Evolutionary conservation across 2,329 filamentous ascomycete genomes (phyloP), one percentile per base, ranked within the genome.

Genomic region (Fusarium nanum): DNA sequence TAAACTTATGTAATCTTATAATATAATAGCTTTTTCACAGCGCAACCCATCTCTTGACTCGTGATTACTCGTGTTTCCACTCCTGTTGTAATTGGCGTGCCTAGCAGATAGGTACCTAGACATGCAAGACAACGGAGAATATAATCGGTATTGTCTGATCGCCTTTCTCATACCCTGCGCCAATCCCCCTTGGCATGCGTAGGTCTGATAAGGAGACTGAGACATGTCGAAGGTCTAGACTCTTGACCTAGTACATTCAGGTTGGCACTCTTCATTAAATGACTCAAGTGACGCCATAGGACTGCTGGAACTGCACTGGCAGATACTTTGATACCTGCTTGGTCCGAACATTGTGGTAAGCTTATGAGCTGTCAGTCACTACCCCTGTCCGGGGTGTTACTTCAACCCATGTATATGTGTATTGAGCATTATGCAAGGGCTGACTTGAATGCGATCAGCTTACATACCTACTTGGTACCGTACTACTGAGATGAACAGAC

Each of bases 171-270:
- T 52, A 10, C 67, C 40, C 11, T 52, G 23, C 23, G 32, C 18
- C 6, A 41, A 40, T 20, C 11, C 4, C 14, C 49, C 25, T 13
- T 20, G 25, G 40, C 41, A 57, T 70, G 46, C 58, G 27, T 12
- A 22, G 12, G 27, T 12, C 34, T 50, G 40, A 46, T 18, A 34
- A 28, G 25, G 8, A 23, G 14, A 44, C 47, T 45, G 46, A 70
- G 63, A 64, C 62, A 70, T 67, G n/a, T 25, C 27, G 44, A 23
- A 23, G 5, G 44, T 54, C 58, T 62, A 56, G 67, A 50, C 62
- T 53, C 34, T 48, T 20, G 45, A 25, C 27, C 53, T 30, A 23
- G 49, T 14, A 45, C 22, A 60, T 45, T 37, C 32, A 41, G 18
- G 23, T 27, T 56, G 44, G n/a, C 34, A 54, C 56, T 70, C 58